Percentiles rank a stretch among this genome's conserved stretches.
phyloP scores from a whole-genome alignment of 805 yeast genomes.

The Nakazawaea pomicola region DNA sequence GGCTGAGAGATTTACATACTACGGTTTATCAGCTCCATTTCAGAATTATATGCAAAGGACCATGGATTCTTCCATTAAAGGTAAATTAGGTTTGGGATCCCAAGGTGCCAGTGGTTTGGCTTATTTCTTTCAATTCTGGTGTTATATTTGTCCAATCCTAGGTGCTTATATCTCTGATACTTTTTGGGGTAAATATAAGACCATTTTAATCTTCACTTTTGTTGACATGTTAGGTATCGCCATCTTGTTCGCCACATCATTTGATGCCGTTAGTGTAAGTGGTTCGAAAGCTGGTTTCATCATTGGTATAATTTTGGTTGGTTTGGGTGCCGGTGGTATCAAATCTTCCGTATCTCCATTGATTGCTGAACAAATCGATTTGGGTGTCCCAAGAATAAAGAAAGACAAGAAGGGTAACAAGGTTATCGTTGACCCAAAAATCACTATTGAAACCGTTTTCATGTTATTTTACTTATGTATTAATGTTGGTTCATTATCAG shows the following conservation, averaged over 20 bases:
- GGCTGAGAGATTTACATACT: slow-evolving; percentile 77
- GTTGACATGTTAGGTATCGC: slow-evolving; percentile 59
- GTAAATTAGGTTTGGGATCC: slow-evolving; percentile 57
- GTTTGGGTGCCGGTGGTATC: slow-evolving; percentile 78
- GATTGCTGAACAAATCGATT: slow-evolving; percentile 43
- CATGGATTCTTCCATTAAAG: slow-evolving; percentile 29
- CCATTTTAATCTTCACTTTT: slow-evolving; percentile 56
- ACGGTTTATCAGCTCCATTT: slow-evolving; percentile 72
- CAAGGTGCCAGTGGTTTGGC: slow-evolving; percentile 68
- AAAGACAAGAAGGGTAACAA: slow-evolving; percentile 12
- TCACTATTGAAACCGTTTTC: slow-evolving; percentile 69
- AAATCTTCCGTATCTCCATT: slow-evolving; percentile 72
- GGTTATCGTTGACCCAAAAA: slow-evolving; percentile 47
- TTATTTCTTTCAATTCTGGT: slow-evolving; percentile 76
- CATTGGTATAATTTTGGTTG: slow-evolving; percentile 53
- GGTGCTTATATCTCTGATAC: slow-evolving; percentile 78
- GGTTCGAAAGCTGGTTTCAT: slow-evolving; percentile 62
- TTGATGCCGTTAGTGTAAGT: slow-evolving; percentile 49
- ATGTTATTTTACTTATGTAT: slow-evolving; percentile 74
- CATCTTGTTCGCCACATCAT: slow-evolving; percentile 62
- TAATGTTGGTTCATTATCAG: slow-evolving; percentile 70
- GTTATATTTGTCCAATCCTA: slow-evolving; percentile 72
- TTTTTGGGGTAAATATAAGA: slow-evolving; percentile 65
- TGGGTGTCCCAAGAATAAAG: slow-evolving; percentile 15
- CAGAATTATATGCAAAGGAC: slow-evolving; percentile 71